Percentiles rank a stretch among this genome's conserved stretches.
phyloP scores from a whole-genome alignment of 73 alveolate species.

The Uronychia binucleata region DNA sequence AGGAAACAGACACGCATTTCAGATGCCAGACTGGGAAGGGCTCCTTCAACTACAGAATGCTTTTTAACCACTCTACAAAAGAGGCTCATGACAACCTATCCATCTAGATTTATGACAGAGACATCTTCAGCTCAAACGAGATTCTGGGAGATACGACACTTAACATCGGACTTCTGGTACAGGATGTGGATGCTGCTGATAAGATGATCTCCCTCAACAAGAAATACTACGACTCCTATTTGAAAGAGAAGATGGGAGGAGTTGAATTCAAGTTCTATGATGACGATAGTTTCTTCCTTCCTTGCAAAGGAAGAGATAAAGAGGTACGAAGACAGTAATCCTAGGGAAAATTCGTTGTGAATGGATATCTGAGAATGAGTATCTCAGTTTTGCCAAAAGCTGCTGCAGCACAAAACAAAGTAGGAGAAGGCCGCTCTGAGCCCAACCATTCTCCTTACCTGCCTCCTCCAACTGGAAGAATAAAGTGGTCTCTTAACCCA shows the following conservation, averaged over 20 bases:
- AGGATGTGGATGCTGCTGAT: constrained; percentile 28
- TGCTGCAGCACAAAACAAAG: constrained; percentile 47
- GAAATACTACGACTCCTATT: constrained; percentile 32
- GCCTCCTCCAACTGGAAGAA: constrained; percentile 97
- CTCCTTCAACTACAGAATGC: constrained; percentile 97
- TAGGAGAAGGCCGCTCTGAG: constrained; percentile 96
- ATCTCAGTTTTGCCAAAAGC: constrained; percentile 13
- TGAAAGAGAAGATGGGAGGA: constrained; percentile 22
- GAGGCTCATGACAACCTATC: constrained; percentile 66
- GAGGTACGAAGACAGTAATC: constrained; percentile 39
- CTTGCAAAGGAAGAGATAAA: constrained; percentile 71
- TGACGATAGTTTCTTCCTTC: constrained; percentile 81
- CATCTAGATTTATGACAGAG: constrained; percentile 92
- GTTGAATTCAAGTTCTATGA: constrained; percentile 11
- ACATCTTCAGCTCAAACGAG: constrained; percentile 91
- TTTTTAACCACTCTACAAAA: constrained; percentile 76
- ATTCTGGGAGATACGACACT: constrained; percentile 85
- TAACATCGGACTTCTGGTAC: constrained; percentile 46
- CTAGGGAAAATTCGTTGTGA: constrained; percentile 1
- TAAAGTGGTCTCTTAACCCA: constrained; percentile 94
- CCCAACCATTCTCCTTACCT: constrained; percentile 97
- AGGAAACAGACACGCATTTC: constrained; percentile 97
- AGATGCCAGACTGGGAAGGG: constrained; percentile 93
- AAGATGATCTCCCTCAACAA: constrained; percentile 35
- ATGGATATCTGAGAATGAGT: constrained; percentile 15